Evolutionary conservation across 1,139 yeast genomes (phyloP).

Genomic region (Nadsonia starkeyi-henricii): DNA sequence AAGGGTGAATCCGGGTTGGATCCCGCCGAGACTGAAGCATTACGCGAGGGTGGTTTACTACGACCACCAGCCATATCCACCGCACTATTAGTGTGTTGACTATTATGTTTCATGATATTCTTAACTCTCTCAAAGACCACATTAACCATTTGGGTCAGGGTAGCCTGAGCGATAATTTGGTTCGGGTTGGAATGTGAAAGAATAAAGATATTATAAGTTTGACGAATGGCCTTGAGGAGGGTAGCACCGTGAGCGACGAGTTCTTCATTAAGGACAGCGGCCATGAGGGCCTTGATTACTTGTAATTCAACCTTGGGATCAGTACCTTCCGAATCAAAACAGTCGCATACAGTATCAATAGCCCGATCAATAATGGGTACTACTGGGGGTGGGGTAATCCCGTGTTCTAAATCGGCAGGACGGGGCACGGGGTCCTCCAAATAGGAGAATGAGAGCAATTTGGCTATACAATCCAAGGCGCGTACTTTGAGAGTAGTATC

Average conservation of each 20-base stretch:
- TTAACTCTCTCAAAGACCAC: slow-evolving; percentile 70
- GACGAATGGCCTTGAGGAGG: slow-evolving; percentile 78
- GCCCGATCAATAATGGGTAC: slow-evolving; percentile 67
- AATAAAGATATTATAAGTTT: slow-evolving; percentile 82
- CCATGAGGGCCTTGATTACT: slow-evolving; percentile 80
- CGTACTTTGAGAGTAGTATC: slow-evolving; percentile 38
- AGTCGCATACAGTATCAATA: slow-evolving; percentile 68
- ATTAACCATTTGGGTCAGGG: slow-evolving; percentile 78
- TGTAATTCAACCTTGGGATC: slow-evolving; percentile 83
- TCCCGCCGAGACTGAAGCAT: background rate
- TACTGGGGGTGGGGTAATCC: slow-evolving; percentile 38
- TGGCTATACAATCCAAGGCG: slow-evolving; percentile 53
- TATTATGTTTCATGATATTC: slow-evolving; percentile 7
- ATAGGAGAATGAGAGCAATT: slow-evolving; percentile 49
- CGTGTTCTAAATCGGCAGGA: slow-evolving; percentile 22
- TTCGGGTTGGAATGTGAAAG: slow-evolving; percentile 68
- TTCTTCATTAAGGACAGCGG: slow-evolving; percentile 66
- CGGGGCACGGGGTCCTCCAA: slow-evolving; percentile 37
- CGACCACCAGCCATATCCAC: too few relatives aligned
- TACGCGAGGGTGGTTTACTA: too few relatives aligned
- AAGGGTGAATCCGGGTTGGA: background rate
- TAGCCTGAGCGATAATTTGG: slow-evolving; percentile 92
- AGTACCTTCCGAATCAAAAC: slow-evolving; percentile 86
- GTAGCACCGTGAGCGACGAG: slow-evolving; percentile 88
- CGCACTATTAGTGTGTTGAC: too few relatives aligned